These are phyloP conservation scores for Fusarium buharicum DNA, from an alignment of 2,329 filamentous ascomycete genomes.

Conservation along the genomic window DNA sequence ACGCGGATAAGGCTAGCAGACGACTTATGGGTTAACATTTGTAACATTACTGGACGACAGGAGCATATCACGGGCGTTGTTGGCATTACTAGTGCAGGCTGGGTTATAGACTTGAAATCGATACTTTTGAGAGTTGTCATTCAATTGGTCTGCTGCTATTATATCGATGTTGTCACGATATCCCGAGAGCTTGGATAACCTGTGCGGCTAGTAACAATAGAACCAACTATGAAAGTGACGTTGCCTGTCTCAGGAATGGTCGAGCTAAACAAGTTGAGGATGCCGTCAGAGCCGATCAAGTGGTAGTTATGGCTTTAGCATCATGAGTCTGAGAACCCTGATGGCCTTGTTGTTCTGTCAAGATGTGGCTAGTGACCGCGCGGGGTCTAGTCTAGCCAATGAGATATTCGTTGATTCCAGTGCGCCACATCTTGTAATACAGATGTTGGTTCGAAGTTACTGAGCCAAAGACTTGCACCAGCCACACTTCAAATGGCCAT, in stretches of 20 bases:
- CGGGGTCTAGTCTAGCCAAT: conserved; percentile 37
- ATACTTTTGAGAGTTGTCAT: not conserved
- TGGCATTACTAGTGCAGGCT: conserved; percentile 5
- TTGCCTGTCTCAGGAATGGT: not conserved
- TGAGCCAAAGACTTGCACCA: not conserved
- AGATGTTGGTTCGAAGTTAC: no score
- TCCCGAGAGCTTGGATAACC: not conserved
- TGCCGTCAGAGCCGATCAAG: conserved; percentile 41
- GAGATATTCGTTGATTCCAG: not conserved
- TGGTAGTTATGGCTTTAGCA: conserved; percentile 15
- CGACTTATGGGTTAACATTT: conserved; percentile 14
- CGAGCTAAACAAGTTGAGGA: conserved; percentile 4
- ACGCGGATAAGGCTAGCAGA: conserved; percentile 4
- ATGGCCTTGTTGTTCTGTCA: conserved; percentile 33
- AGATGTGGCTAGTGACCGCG: conserved; percentile 36
- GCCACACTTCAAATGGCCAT: conserved; percentile 40
- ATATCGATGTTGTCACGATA: not conserved
- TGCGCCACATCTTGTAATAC: conserved; percentile 31
- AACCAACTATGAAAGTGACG: conserved; percentile 8
- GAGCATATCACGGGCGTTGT: conserved; percentile 36
- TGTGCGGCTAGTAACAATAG: not conserved
- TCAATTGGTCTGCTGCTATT: not conserved
- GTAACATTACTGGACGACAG: conserved; percentile 7
- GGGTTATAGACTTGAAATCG: conserved; percentile 13
- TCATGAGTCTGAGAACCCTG: conserved; percentile 41